Base-by-base conservation (phyloP, 768 basidiomycete species). In the Leucocoprinus leucothites region DNA sequence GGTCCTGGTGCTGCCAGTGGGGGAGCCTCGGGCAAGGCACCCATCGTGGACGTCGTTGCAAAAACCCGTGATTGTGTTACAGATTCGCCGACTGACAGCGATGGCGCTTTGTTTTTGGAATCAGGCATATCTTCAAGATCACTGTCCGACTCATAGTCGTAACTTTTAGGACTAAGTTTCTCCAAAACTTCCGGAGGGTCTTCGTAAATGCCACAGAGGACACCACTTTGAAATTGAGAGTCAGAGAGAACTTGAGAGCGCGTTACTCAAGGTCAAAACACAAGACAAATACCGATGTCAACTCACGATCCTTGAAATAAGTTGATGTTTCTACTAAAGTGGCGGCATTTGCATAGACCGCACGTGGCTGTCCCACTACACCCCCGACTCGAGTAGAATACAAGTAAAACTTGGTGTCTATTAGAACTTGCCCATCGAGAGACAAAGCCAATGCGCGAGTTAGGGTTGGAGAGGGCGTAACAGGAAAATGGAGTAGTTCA, bases 391-490 rank as follows among this genome's bases (percentile, higher is more conserved):
- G 57, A 5, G 31, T 11, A 31, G 31, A 31, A 31, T 31, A 31
- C 31, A 31, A 31, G 16, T 49, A 58, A 34, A 58, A 58, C 34
- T 58, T 58, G 7, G 48, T 46, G 31, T 58, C 52, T 2, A 53
- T 49, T 31, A 31, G 18, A 11, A 31, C 18, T 21, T 31, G 35
- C 3, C 51, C 51, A 22, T 53, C 51, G 11, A 51, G 50, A 9
- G 50, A 51, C n/a, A 42, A 21, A 9, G 35, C 5, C 21, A 53
- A 36, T 21, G 51, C 28, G 9, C 11, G 9, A 21, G 3, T 45
- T 9, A 26, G n/a, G 18, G 21, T 34, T 2, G 28, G 2, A 14
- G 51, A 45, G 13, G 43, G 19, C 4, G 26, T 53, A 34, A 26
- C 35, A 35, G 51, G 51, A 44, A 53, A 45, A 1, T 40, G 11